Evolutionary conservation across 1,139 yeast genomes (phyloP), one percentile per base, ranked within the genome.

Genomic region (Protomyces macrosporus): DNA sequence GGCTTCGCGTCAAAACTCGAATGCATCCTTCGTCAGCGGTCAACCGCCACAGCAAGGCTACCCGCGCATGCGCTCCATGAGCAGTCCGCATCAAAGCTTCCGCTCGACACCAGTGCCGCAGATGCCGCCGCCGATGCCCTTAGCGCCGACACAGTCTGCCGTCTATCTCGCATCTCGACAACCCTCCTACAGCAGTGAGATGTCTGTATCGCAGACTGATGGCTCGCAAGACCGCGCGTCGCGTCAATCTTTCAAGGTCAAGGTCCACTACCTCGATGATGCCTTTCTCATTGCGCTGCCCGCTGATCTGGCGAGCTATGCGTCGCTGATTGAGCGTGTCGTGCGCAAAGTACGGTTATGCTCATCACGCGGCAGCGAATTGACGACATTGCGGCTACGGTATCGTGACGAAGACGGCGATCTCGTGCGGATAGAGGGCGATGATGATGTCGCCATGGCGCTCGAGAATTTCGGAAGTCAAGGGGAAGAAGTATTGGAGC

Each of bases 331-430:
- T 45, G 73, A 71, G 30, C 72, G 78, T 10, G 77, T 82, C 10
- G 78, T 78, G 67, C 76, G 78, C 60, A 81, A 81, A 69, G 74
- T 82, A 66, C 75, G 80, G 36, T 72, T 77, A 51, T 76, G 81
- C 63, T 78, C 79, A 39, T 71, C 76, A 73, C 69, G 71, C 6
- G 73, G 75, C 23, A 78, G 77, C 30, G 75, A 75, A 10, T 67
- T 72, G 9, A 73, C 75, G 56, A 80, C 77, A 45, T 72, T 81
- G 51, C 82, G 86, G 71, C 79, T 93, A 67, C 87, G 87, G 74
- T 93, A 90, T 72, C 86, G 85, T 73, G 98, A 93, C 75, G 98
- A 93, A 75, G 98, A 93, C 73, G 97, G 95, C 23, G 98, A 93
- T 74, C 87, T 84, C 74, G 96, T 93, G 57, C 85, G 88, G 61